Conservation (phyloP, 1,284 basidiomycete genomes). For the Fomitopsis betulina region DNA sequence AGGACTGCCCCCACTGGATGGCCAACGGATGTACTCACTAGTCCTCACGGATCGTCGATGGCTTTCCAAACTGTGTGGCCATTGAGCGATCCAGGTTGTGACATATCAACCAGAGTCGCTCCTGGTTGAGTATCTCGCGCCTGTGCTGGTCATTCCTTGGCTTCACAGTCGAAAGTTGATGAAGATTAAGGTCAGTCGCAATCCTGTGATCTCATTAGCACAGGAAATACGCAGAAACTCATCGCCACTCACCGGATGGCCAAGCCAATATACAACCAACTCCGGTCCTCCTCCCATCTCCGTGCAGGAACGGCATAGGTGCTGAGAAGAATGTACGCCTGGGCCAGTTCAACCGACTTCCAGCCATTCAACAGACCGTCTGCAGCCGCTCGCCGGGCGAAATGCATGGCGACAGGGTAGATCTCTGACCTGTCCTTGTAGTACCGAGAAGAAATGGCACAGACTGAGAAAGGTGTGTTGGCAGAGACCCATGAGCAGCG, state of each 20-base stretch:
- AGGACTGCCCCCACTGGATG: background rate
- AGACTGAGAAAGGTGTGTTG: conserved; percentile 41
- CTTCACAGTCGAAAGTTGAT: conserved; percentile 58
- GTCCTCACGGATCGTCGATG: conserved; percentile 82
- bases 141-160: conserved; percentile 63
- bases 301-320: conserved; percentile 75
- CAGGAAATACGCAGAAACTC: background rate
- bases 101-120: conserved; percentile 83
- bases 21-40: conserved; percentile 43
- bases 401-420: conserved; percentile 84
- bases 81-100: conserved; percentile 82
- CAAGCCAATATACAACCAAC: conserved; percentile 78
- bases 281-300: conserved; percentile 79
- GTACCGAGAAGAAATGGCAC: conserved; percentile 73
- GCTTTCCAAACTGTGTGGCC: conserved; percentile 84
- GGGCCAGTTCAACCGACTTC: conserved; percentile 62
- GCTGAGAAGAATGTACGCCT: conserved; percentile 71
- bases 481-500: background rate
- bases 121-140: conserved; percentile 77
- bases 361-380: conserved; percentile 74
- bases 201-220: conserved; percentile 35
- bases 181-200: conserved; percentile 82
- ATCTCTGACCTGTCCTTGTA: conserved; percentile 73
- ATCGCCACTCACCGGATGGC: conserved; percentile 55
- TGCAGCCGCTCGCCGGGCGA: conserved; percentile 76